These are phyloP conservation scores for Saccharomyces pastorianus DNA, from an alignment of 1,139 yeast genomes.

Conservation along the genomic window DNA sequence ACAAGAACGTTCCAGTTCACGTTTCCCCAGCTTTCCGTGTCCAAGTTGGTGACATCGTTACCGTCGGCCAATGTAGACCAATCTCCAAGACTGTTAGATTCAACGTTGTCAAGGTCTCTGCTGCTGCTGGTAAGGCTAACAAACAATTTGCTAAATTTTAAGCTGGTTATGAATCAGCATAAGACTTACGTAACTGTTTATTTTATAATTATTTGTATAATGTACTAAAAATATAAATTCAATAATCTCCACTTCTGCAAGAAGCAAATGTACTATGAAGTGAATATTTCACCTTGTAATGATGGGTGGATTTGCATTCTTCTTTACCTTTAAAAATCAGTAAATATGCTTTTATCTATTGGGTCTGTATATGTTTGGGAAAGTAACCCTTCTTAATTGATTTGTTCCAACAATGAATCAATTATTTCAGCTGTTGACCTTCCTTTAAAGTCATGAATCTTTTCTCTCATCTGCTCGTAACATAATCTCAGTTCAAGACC, in stretches of 20 bases:
- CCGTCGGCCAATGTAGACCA: constrained; percentile 99
- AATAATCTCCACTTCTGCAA: not conserved
- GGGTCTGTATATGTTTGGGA: not conserved
- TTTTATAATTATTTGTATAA: constrained; percentile 3
- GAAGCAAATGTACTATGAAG: not conserved
- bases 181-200: constrained; percentile 1
- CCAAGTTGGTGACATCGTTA: constrained; percentile 96
- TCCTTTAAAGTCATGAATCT: constrained; percentile 9
- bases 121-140: constrained; percentile 76
- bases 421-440: constrained; percentile 14
- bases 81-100: constrained; percentile 99
- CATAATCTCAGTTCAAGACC: constrained; percentile 41
- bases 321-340: not conserved
- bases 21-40: constrained; percentile 99
- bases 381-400: constrained; percentile 23
- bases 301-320: not conserved
- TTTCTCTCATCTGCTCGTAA: constrained; percentile 35
- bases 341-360: not conserved
- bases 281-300: not conserved
- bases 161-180: constrained; percentile 1
- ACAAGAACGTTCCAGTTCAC: constrained; percentile 99
- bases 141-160: constrained; percentile 79
- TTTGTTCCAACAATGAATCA: constrained; percentile 31
- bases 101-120: constrained; percentile 95
- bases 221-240: constrained; percentile 1